These are phyloP conservation scores for Neospermospora avenae DNA, from an alignment of 2,329 filamentous ascomycete genomes.

Conservation along the genomic window DNA sequence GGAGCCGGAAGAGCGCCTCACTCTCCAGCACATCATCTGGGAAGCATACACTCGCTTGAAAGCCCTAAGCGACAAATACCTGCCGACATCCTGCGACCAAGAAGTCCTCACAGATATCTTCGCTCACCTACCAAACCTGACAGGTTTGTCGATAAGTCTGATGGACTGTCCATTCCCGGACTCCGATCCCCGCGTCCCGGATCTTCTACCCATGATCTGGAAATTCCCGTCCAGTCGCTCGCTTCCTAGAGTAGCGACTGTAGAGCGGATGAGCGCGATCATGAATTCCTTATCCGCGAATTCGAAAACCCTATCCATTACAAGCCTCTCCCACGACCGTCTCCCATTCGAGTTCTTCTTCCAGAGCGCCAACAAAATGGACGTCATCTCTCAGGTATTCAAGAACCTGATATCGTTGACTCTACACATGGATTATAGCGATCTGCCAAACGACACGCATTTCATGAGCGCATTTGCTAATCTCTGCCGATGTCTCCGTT, in stretches of 20 bases:
- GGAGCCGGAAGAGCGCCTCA: slow-evolving; percentile 28
- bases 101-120: slow-evolving; percentile 20
- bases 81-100: slow-evolving; percentile 22
- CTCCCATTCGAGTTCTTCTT: slow-evolving; percentile 33
- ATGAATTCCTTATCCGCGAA: slow-evolving; percentile 16
- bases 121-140: slow-evolving; percentile 22
- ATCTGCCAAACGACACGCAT: slow-evolving; percentile 21
- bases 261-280: slow-evolving; percentile 25
- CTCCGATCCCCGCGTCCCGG: slow-evolving; percentile 6
- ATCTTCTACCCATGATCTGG: slow-evolving; percentile 28
- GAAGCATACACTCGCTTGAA: slow-evolving; percentile 32
- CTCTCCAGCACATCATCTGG: slow-evolving; percentile 34
- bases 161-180: slow-evolving; percentile 24
- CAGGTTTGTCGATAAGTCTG: slow-evolving; percentile 23
- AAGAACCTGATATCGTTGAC: slow-evolving; percentile 18
- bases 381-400: slow-evolving; percentile 19
- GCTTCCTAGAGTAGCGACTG: slow-evolving; percentile 23
- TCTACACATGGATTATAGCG: slow-evolving; percentile 25
- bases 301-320: slow-evolving; percentile 11
- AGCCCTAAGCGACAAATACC: slow-evolving; percentile 29
- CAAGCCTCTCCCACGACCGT: slow-evolving; percentile 27
- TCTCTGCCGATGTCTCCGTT: slow-evolving; percentile 19
- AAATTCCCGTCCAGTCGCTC: slow-evolving; percentile 26
- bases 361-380: slow-evolving; percentile 17
- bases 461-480: slow-evolving; percentile 18